Conservation (phyloP, 768 basidiomycete species). For the Pulveroboletus sp. region DNA sequence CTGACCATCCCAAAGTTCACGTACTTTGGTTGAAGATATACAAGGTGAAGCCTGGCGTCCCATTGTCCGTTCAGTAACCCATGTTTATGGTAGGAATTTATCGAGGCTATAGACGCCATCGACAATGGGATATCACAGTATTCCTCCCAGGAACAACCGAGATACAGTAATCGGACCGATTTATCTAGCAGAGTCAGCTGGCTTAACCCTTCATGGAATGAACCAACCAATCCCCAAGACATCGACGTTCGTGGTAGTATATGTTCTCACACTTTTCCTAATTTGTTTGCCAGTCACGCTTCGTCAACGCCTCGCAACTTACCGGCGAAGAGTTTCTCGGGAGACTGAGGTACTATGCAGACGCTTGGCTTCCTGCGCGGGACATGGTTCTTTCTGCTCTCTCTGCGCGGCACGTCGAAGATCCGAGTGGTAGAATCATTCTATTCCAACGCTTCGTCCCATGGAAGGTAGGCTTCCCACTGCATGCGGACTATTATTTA, state of each 20-base stretch:
- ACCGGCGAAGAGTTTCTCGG: constrained; percentile 83
- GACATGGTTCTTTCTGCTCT: constrained; percentile 66
- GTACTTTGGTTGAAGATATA: constrained; percentile 88
- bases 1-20: constrained; percentile 59
- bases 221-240: constrained; percentile 55
- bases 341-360: constrained; percentile 74
- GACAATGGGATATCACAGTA: constrained; percentile 94
- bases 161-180: constrained; percentile 77
- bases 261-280: constrained; percentile 5
- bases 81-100: constrained; percentile 60
- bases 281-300: constrained; percentile 49
- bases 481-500: not conserved
- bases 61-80: constrained; percentile 1
- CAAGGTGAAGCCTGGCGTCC: constrained; percentile 41
- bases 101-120: constrained; percentile 91
- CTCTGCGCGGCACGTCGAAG: constrained; percentile 49
- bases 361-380: constrained; percentile 91
- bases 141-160: constrained; percentile 55
- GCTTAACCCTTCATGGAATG: constrained; percentile 93
- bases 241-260: constrained; percentile 58
- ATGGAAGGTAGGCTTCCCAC: constrained; percentile 64
- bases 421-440: constrained; percentile 73
- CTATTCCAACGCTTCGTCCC: constrained; percentile 76
- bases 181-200: constrained; percentile 76
- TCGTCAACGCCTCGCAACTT: constrained; percentile 73